phyloP scores from a whole-genome alignment of 192 early-diverging fungal genomes.

The Coemansia sp. region DNA sequence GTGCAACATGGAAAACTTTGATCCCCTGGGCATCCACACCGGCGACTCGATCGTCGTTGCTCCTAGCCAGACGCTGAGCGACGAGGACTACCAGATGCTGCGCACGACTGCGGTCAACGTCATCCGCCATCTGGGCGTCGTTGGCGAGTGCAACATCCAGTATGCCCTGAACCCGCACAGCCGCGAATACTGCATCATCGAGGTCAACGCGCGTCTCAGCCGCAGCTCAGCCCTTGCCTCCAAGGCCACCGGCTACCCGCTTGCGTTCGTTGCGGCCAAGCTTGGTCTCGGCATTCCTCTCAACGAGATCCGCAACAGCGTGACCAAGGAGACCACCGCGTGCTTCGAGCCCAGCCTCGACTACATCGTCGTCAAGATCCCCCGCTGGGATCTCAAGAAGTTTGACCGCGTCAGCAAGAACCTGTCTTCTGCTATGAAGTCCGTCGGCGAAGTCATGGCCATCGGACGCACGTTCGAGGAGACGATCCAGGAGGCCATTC shows the following conservation, averaged over 20 bases:
- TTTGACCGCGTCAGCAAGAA: constrained; percentile 89
- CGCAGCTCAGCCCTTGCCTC: constrained; percentile 91
- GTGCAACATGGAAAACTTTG: constrained; percentile 99
- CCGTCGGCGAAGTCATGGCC: constrained; percentile 97
- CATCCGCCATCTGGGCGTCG: constrained; percentile 93
- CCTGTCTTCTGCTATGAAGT: constrained; percentile 93
- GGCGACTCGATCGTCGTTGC: constrained; percentile 99
- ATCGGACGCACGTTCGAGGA: constrained; percentile 97
- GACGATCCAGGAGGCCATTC: constrained; percentile 95
- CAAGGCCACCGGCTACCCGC: constrained; percentile 97
- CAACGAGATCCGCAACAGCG: constrained; percentile 89
- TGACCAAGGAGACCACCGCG: constrained; percentile 93
- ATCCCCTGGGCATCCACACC: constrained; percentile 98
- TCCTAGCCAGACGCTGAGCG: constrained; percentile 92
- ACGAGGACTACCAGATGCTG: constrained; percentile 99
- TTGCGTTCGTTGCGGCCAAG: constrained; percentile 98
- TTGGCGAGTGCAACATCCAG: constrained; percentile 99
- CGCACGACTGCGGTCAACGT: constrained; percentile 94
- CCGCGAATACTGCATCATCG: constrained; percentile 97
- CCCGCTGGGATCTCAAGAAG: constrained; percentile 93
- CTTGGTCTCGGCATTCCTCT: constrained; percentile 89
- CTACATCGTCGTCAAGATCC: constrained; percentile 84
- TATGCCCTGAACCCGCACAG: constrained; percentile 93
- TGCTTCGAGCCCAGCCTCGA: constrained; percentile 98
- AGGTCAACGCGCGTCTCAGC: constrained; percentile 96